Percentiles rank a stretch among this genome's conserved stretches.
These are phyloP conservation scores for Vigna unguiculata DNA, from an alignment of 306 rosid genomes.

Conservation along the genomic window DNA sequence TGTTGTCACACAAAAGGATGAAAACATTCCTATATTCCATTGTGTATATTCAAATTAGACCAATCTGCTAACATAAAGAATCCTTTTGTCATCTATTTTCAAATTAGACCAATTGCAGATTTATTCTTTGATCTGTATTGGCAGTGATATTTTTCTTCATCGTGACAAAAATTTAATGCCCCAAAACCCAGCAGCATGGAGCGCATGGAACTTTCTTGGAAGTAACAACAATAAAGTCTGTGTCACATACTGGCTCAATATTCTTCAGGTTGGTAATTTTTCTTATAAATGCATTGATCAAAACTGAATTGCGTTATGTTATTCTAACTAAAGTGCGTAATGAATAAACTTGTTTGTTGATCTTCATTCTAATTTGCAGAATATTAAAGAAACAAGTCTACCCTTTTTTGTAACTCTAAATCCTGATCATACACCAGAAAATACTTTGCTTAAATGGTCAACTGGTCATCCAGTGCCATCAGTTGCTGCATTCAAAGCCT, in stretches of 20 bases:
- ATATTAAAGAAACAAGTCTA: constrained; percentile 62
- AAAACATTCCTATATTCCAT: not conserved
- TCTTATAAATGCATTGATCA: constrained; percentile 17
- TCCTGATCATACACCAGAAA: constrained; percentile 72
- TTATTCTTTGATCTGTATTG: constrained; percentile 57
- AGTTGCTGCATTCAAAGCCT: constrained; percentile 84
- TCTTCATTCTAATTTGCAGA: constrained; percentile 60
- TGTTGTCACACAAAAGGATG: not conserved
- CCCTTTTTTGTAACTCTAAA: constrained; percentile 89
- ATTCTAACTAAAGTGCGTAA: constrained; percentile 4
- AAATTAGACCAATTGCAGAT: constrained; percentile 48
- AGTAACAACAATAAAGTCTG: constrained; percentile 65
- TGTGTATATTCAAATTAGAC: not conserved
- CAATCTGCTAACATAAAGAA: constrained; percentile 18
- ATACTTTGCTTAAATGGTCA: constrained; percentile 75
- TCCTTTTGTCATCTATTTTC: constrained; percentile 30
- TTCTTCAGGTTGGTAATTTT: constrained; percentile 78
- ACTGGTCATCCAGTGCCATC: constrained; percentile 91
- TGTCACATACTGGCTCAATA: constrained; percentile 91
- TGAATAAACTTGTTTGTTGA: not conserved
- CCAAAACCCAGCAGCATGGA: constrained; percentile 92
- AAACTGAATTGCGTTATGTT: not conserved
- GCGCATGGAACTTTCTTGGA: constrained; percentile 97
- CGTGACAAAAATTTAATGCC: constrained; percentile 94
- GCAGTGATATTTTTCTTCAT: constrained; percentile 95